A percentile compares a stretch with the other conserved stretches of the same genome.
phyloP scores from a whole-genome alignment of 176 grass and related monocot species.

The Neostapfia colusana region DNA sequence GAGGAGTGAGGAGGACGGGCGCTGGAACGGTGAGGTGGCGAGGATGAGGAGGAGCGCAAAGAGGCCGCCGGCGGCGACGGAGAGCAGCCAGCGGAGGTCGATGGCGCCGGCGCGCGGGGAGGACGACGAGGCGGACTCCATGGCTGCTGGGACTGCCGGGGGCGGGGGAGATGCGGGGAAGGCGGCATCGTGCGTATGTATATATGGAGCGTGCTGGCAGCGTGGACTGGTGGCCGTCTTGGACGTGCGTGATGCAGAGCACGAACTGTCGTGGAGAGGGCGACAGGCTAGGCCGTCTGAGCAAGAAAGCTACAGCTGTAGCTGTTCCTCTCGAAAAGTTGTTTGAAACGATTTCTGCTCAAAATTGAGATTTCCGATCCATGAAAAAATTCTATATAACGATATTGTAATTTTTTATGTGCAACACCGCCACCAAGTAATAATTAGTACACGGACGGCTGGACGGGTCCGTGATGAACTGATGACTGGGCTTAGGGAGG shows the following conservation, averaged over 20 bases:
- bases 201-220: conserved; percentile 4
- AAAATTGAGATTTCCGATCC: too few species aligned
- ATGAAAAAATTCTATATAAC: too few species aligned
- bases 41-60: conserved; percentile 48
- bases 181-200: neutral
- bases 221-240: neutral
- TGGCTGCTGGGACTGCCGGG: neutral
- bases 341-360: too few species aligned
- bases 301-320: neutral
- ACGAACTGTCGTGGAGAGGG: neutral
- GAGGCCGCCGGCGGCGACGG: conserved; percentile 37
- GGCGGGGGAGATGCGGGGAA: neutral
- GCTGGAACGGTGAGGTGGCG: conserved; percentile 12
- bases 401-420: too few species aligned
- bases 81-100: conserved; percentile 51
- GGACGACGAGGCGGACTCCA: conserved; percentile 32
- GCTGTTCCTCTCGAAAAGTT: neutral
- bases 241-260: neutral
- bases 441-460: neutral
- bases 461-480: too few species aligned
- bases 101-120: neutral
- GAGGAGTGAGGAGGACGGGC: conserved; percentile 28
- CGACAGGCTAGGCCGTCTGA: too few species aligned
- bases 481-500: too few species aligned
- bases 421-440: too few species aligned